Conservation (phyloP, 2,329 filamentous ascomycete species). For the Talaromyces sp. region DNA sequence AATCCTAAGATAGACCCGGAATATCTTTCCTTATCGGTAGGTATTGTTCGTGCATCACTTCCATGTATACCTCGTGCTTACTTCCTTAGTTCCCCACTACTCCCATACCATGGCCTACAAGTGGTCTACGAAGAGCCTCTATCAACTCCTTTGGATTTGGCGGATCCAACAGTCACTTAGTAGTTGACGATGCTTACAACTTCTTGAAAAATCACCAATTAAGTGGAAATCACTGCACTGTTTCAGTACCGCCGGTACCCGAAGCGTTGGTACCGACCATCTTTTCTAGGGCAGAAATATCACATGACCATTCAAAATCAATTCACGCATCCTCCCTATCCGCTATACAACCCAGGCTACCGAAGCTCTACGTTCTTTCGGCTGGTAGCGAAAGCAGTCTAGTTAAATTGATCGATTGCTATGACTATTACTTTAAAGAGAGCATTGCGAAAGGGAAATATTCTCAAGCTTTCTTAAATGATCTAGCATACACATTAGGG, state of each 20-base stretch:
- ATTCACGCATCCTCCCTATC: too few relatives aligned
- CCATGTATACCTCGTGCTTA: too few relatives aligned
- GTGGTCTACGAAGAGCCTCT: conserved; percentile 11
- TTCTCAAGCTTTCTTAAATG: conserved; percentile 13
- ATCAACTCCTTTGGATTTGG: conserved; percentile 42
- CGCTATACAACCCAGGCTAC: not conserved
- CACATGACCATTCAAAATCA: too few relatives aligned
- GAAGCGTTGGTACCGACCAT: conserved; percentile 19
- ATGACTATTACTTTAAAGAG: not conserved
- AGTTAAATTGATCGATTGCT: too few relatives aligned
- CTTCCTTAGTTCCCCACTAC: conserved; percentile 14
- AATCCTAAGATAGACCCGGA: conserved; percentile 10
- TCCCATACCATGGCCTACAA: conserved; percentile 15
- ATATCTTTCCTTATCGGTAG: not conserved
- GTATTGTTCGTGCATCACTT: too few relatives aligned
- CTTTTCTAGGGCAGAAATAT: conserved; percentile 23
- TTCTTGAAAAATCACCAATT: not conserved
- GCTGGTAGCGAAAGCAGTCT: not conserved
- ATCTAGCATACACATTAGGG: conserved; percentile 20
- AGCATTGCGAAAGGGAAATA: not conserved
- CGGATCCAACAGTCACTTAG: conserved; percentile 18
- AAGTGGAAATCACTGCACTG: not conserved
- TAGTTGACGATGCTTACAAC: conserved; percentile 4
- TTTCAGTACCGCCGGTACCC: not conserved
- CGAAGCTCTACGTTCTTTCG: not conserved